Conservation (phyloP, 371 early-diverging fungal species). For the Saksenaea vasiformis region DNA sequence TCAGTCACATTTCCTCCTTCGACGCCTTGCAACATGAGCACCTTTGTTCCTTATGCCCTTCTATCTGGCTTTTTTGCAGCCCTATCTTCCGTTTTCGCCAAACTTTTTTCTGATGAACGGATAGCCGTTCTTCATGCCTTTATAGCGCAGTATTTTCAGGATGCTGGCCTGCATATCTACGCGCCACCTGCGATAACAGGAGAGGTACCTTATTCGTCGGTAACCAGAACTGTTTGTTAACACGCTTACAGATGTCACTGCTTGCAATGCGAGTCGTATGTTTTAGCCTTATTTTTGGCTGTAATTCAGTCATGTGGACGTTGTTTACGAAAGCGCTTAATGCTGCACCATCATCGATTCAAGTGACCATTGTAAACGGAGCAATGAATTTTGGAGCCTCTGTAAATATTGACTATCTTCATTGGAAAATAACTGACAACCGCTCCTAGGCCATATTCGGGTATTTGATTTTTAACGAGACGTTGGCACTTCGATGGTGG, state of each 20-base stretch:
- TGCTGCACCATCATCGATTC: constrained; percentile 65
- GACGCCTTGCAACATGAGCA: constrained; percentile 3
- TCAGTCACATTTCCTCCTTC: background rate
- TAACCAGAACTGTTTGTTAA: background rate
- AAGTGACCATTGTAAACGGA: constrained; percentile 74
- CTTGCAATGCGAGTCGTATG: constrained; percentile 51
- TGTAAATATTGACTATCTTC: constrained; percentile 29
- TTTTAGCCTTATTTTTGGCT: constrained; percentile 59
- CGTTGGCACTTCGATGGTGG: constrained; percentile 76
- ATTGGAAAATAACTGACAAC: background rate
- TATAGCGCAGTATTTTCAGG: background rate
- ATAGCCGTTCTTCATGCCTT: constrained; percentile 36
- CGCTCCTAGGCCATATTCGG: constrained; percentile 61
- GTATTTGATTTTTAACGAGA: constrained; percentile 67
- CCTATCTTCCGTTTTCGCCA: constrained; percentile 77
- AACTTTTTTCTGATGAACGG: constrained; percentile 63
- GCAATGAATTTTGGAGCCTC: constrained; percentile 74
- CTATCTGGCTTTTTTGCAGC: constrained; percentile 73
- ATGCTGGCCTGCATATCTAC: background rate
- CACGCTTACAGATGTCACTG: constrained; percentile 30
- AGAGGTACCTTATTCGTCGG: constrained; percentile 15
- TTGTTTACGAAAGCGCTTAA: constrained; percentile 79
- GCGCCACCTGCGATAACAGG: constrained; percentile 7
- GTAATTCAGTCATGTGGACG: constrained; percentile 83
- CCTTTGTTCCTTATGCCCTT: constrained; percentile 53